These are phyloP conservation scores for Penicillium sp. DNA, from an alignment of 2,329 filamentous ascomycete genomes.

Conservation along the genomic window DNA sequence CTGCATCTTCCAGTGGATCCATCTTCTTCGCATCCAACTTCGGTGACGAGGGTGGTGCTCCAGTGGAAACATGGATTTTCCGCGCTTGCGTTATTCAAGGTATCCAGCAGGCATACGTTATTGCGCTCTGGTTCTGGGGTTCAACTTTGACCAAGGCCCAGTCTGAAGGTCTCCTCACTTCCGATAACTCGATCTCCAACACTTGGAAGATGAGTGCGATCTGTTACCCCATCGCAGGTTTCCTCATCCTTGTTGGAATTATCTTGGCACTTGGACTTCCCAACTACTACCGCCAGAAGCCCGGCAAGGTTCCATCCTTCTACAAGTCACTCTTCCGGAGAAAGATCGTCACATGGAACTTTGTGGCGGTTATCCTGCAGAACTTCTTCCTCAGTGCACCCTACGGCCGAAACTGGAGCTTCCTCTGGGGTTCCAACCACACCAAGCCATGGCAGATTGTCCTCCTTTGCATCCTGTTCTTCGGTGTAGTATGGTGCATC, in stretches of 20 bases:
- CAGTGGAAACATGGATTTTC: constrained; percentile 66
- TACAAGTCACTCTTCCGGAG: constrained; percentile 62
- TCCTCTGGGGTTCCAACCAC: constrained; percentile 61
- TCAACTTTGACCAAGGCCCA: constrained; percentile 52
- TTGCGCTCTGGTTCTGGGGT: constrained; percentile 69
- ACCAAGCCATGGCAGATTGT: constrained; percentile 59
- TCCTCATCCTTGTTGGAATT: constrained; percentile 58
- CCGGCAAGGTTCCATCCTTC: constrained; percentile 65
- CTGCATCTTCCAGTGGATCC: constrained; percentile 63
- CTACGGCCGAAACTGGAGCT: constrained; percentile 68
- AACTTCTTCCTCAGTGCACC: constrained; percentile 68
- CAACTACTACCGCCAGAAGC: constrained; percentile 65
- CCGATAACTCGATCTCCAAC: constrained; percentile 38
- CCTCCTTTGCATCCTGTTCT: constrained; percentile 51
- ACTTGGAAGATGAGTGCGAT: constrained; percentile 55
- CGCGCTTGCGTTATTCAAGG: constrained; percentile 67
- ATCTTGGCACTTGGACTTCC: constrained; percentile 62
- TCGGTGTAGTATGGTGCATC: constrained; percentile 58
- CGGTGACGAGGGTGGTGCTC: constrained; percentile 62
- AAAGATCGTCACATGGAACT: constrained; percentile 69
- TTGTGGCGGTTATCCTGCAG: constrained; percentile 63
- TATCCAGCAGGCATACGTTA: constrained; percentile 66
- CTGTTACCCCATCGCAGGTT: constrained; percentile 57
- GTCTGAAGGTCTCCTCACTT: constrained; percentile 41
- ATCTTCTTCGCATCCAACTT: constrained; percentile 70